Base-by-base conservation (phyloP, 225 moss, liverwort and hornwort genomes). In the Sphagnum tenellum region DNA sequence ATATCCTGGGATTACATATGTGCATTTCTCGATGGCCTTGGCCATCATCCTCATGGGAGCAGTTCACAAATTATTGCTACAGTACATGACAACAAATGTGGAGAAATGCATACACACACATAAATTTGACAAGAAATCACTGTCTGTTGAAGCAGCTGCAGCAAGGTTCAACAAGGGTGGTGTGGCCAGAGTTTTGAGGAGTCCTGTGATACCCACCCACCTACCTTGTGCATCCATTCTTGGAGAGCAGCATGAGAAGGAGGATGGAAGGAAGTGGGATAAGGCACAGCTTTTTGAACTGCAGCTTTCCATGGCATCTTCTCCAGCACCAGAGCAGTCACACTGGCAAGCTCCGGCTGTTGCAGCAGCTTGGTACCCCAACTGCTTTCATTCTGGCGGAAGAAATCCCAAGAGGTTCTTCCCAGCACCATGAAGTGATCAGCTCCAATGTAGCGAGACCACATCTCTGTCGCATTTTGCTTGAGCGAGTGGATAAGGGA, bases 371-470 rank as follows among this genome's bases (percentile, higher is more conserved):
- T 57, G 5, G 83, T 83, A 2, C 87, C 87, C 87, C 87, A 87
- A 2, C n/a, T 44, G 6, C 2, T 14, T 7, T 55, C 56, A 5
- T 4, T 0, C 63, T 46, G 12, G 3, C 52, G 45, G 11, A 63
- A 48, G 66, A 91, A 91, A 66, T 91, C 91, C 91, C 91, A 91
- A 5, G 67, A 73, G 2, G 91, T 91, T 12, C 91, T 71, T 5
- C 91, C 89, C 29, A 82, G 61, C 3, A 89, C 68, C 61, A 80
- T 69, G 60, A 91, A 91, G 49, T 91, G 91, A 56, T 91, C 91
- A 4, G 46, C 65, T 3, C 89, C 89, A 5, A 74, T 64, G 8
- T 57, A 68, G 9, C 89, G 77, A 50, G 49, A 29, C 91, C 86
- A 89, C 45, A 70, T 56, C 44, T 75, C 45, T 3, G 70, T 66